These are phyloP conservation scores for Hymenoscyphus albidus DNA, from an alignment of 2,329 filamentous ascomycete species.

Conservation along the genomic window DNA sequence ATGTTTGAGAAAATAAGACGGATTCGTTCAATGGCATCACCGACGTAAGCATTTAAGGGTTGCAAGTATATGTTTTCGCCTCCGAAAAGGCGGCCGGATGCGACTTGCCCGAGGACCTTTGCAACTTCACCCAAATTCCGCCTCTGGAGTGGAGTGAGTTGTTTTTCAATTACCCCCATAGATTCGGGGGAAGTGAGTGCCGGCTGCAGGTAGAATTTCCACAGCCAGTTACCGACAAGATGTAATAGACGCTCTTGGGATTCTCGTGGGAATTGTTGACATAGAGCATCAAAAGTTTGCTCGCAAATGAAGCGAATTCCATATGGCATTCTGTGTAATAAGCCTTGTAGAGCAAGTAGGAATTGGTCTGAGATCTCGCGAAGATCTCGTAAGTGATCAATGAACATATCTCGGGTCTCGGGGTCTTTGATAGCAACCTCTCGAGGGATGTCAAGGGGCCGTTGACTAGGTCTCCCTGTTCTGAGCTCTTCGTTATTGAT, in stretches of 20 bases:
- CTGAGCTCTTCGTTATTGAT: conserved; percentile 97
- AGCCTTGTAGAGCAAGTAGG: conserved; percentile 75
- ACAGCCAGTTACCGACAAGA: conserved; percentile 84
- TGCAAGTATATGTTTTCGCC: conserved; percentile 95
- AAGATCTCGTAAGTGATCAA: conserved; percentile 89
- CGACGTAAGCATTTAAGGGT: conserved; percentile 87
- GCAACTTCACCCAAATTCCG: conserved; percentile 85
- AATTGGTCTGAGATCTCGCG: conserved; percentile 93
- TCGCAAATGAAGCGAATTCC: conserved; percentile 84
- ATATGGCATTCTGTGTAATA: conserved; percentile 85
- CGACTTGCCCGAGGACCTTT: conserved; percentile 87
- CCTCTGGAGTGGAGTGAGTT: conserved; percentile 86
- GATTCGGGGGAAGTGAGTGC: conserved; percentile 87
- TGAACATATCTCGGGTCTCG: conserved; percentile 88
- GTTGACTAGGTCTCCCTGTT: conserved; percentile 77
- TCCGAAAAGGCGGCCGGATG: conserved; percentile 83
- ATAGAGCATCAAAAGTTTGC: conserved; percentile 77
- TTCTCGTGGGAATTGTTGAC: conserved; percentile 74
- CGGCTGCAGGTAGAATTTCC: conserved; percentile 90
- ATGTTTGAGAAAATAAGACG: conserved; percentile 71
- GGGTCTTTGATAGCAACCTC: conserved; percentile 95
- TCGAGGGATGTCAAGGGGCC: conserved; percentile 79
- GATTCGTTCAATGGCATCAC: conserved; percentile 77
- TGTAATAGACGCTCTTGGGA: conserved; percentile 74
- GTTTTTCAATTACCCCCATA: conserved; percentile 86